These are phyloP conservation scores for Lepidium didymum DNA, from an alignment of 345 rosid species.

Conservation along the genomic window DNA sequence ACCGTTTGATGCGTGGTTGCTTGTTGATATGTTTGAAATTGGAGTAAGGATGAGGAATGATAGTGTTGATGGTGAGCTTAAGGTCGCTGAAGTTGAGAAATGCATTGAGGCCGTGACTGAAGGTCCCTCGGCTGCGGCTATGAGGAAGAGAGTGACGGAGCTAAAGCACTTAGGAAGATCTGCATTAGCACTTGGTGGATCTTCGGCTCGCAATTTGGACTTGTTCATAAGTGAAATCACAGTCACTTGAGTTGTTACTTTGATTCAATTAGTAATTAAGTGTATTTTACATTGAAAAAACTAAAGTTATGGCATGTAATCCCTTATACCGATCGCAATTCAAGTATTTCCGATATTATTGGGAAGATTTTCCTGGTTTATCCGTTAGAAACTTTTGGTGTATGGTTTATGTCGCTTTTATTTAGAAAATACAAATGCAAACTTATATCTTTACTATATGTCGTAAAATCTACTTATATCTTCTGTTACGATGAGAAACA, in stretches of 20 bases:
- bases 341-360: too few species aligned
- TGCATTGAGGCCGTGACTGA: conserved; percentile 35
- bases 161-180: conserved; percentile 29
- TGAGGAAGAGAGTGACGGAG: conserved; percentile 35
- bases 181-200: conserved; percentile 34
- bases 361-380: too few species aligned
- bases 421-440: too few species aligned
- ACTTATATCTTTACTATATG: too few species aligned
- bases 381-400: too few species aligned
- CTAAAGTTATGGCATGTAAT: too few species aligned
- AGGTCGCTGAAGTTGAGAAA: conserved; percentile 33
- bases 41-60: conserved; percentile 42
- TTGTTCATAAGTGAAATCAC: conserved; percentile 34
- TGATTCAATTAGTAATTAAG: too few species aligned
- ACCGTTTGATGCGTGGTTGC: conserved; percentile 25
- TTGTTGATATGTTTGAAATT: conserved; percentile 35
- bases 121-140: conserved; percentile 14
- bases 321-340: too few species aligned
- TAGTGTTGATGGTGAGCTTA: conserved; percentile 23
- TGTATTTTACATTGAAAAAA: too few species aligned
- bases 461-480: too few species aligned
- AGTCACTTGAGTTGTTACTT: background rate
- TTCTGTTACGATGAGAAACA: too few species aligned
- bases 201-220: conserved; percentile 31
- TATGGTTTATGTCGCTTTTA: too few species aligned